A percentile compares a stretch with the other conserved stretches of the same genome.
phyloP scores from a whole-genome alignment of 495 filamentous ascomycete genomes.

The Podospora pseudopauciseta region DNA sequence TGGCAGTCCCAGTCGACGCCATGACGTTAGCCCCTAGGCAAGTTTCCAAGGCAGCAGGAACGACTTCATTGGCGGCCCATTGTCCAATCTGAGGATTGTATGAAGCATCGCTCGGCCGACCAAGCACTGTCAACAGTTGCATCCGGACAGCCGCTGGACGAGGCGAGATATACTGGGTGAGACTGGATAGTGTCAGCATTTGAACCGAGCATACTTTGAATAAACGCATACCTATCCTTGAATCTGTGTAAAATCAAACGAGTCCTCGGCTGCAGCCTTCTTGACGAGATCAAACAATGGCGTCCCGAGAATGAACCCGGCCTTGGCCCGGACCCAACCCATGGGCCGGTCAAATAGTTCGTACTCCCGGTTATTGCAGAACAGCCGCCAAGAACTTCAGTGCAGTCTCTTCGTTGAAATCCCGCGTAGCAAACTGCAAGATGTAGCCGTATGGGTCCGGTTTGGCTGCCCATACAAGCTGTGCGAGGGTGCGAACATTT shows the following conservation, averaged over 20 bases:
- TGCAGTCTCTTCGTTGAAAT: not conserved
- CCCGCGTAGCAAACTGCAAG: not conserved
- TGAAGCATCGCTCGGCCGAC: not conserved
- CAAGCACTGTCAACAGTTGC: slow-evolving; percentile 7
- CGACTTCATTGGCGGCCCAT: slow-evolving; percentile 13
- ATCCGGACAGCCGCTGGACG: not conserved
- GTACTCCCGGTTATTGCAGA: slow-evolving; percentile 7
- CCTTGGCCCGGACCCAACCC: slow-evolving; percentile 5
- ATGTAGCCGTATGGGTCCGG: not conserved
- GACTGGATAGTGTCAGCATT: not conserved
- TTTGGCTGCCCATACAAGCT: slow-evolving; percentile 9
- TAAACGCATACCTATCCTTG: slow-evolving; percentile 12
- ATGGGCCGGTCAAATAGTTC: slow-evolving; percentile 18
- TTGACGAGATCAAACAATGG: slow-evolving; percentile 7
- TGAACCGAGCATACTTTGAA: not conserved
- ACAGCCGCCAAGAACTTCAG: not conserved
- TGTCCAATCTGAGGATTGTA: not conserved
- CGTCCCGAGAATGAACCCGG: not conserved
- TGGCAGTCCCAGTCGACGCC: slow-evolving; percentile 5
- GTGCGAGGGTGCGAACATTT: slow-evolving; percentile 12
- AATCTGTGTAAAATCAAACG: slow-evolving; percentile 13
- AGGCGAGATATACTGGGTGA: not conserved
- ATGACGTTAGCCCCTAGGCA: slow-evolving; percentile 1
- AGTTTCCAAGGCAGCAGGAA: slow-evolving; percentile 7
- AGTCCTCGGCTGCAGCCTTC: not conserved